Conservation (phyloP, 2,329 filamentous ascomycete species). For the Teratosphaeria zuluensis region DNA sequence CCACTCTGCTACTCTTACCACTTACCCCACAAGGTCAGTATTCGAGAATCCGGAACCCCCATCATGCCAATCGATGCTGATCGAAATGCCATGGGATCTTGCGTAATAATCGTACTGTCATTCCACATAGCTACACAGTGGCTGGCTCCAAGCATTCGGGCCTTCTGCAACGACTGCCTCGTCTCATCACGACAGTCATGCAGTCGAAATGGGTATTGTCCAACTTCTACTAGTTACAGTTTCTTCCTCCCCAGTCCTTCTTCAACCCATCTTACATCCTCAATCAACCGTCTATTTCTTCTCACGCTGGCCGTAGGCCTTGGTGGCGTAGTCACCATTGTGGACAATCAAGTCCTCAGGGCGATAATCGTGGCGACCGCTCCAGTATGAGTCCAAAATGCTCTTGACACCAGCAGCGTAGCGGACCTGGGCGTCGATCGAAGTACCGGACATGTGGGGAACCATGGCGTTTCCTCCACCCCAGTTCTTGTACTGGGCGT, state of each 20-base stretch:
- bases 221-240: neutral
- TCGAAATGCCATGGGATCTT: neutral
- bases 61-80: neutral
- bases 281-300: constrained; percentile 1
- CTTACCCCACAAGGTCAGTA: neutral
- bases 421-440: constrained; percentile 91
- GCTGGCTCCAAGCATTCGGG: neutral
- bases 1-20: neutral
- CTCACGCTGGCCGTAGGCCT: constrained; percentile 68
- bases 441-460: constrained; percentile 96
- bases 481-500: constrained; percentile 77
- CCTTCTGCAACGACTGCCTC: neutral
- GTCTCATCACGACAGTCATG: neutral
- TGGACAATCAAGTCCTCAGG: constrained; percentile 85
- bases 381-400: constrained; percentile 87
- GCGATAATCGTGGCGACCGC: constrained; percentile 76
- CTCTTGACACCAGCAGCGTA: constrained; percentile 54
- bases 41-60: neutral
- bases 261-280: neutral
- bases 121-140: neutral
- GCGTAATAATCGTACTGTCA: neutral
- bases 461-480: constrained; percentile 98
- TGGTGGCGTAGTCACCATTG: constrained; percentile 87
- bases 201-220: neutral
- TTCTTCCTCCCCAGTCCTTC: neutral